Base-by-base conservation (phyloP, 768 basidiomycete genomes). In the Sutorius australiensis region DNA sequence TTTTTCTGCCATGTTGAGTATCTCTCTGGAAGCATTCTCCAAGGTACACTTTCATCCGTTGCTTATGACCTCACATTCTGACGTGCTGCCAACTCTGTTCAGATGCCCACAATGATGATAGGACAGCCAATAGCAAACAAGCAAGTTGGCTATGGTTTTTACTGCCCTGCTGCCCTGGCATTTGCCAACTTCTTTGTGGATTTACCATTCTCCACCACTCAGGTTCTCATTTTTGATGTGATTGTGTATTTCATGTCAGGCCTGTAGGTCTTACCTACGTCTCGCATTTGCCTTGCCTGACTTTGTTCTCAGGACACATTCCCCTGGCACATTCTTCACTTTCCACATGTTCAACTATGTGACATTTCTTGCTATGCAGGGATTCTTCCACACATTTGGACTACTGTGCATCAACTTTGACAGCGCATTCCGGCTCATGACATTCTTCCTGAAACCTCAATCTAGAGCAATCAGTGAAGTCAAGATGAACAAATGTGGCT, bases 361-460 rank as follows among this genome's bases (percentile, higher is more conserved):
- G 24, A 79, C 81, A 2, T 89, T 80, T 67, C 73, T 92, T 47
- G 67, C 81, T 21, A 86, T 93, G 83, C 87, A 89, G 69, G 87
- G 83, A 0, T 89, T 93, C 76, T 95, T 94, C 81, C 75, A 90
- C 37, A 83, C 82, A 0, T 79, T 88, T 52, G 87, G 86, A 30
- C 66, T 78, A 50, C 66, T 83, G 56, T 82, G 77, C 61, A 65
- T 70, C 57, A 79, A 76, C 69, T 84, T 81, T 62, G 76, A 81
- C 55, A 72, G 71, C 40, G 81, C 75, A 12, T 81, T 78, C 67
- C 77, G 75, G 52, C 73, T 81, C 28, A 80, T 77, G 31, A 80
- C 75, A 38, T 80, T 91, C 73, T 84, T 91, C 73, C 77, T 91
- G 87, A 86, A 87, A n/a, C n/a, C n/a, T n/a, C n/a, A n/a, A n/a